phyloP scores from a whole-genome alignment of 495 filamentous ascomycete species.

The Daldinia concentrica region DNA sequence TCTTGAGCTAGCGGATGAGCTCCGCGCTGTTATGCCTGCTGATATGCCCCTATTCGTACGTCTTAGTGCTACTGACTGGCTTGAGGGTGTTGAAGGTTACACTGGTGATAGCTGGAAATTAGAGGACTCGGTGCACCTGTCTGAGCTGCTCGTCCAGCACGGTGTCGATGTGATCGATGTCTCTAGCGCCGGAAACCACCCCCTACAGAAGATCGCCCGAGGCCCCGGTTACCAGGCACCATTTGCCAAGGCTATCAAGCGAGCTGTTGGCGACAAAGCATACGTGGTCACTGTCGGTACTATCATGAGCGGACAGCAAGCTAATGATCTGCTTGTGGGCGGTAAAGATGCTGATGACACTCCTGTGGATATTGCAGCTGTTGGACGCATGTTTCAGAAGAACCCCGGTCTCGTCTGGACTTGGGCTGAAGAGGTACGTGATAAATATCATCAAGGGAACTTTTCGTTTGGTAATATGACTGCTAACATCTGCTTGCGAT shows the following conservation, averaged over 20 bases:
- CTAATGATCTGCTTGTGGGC: constrained; percentile 63
- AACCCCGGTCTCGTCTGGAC: constrained; percentile 72
- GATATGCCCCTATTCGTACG: constrained; percentile 69
- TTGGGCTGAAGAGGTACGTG: constrained; percentile 66
- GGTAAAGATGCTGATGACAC: constrained; percentile 32
- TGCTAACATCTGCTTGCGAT: neutral
- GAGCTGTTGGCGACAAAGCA: constrained; percentile 66
- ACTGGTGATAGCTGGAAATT: constrained; percentile 62
- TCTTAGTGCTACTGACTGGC: constrained; percentile 72
- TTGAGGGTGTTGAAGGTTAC: constrained; percentile 55
- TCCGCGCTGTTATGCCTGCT: constrained; percentile 60
- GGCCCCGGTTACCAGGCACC: constrained; percentile 71
- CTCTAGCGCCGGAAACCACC: constrained; percentile 67
- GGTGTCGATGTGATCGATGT: constrained; percentile 74
- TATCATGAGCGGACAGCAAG: constrained; percentile 66
- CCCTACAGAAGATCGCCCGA: constrained; percentile 63
- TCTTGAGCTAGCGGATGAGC: constrained; percentile 58
- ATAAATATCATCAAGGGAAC: neutral
- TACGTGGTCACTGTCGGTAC: constrained; percentile 68
- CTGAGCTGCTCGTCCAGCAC: constrained; percentile 58
- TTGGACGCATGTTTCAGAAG: constrained; percentile 73
- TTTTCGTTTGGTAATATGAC: neutral
- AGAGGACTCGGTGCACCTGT: constrained; percentile 64
- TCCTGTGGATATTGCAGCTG: constrained; percentile 65
- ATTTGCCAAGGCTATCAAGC: constrained; percentile 63